A percentile compares a stretch with the other conserved stretches of the same genome.
Evolutionary conservation across 148 eudicot genomes (phyloP).

Genomic region (Chenopodium album): DNA sequence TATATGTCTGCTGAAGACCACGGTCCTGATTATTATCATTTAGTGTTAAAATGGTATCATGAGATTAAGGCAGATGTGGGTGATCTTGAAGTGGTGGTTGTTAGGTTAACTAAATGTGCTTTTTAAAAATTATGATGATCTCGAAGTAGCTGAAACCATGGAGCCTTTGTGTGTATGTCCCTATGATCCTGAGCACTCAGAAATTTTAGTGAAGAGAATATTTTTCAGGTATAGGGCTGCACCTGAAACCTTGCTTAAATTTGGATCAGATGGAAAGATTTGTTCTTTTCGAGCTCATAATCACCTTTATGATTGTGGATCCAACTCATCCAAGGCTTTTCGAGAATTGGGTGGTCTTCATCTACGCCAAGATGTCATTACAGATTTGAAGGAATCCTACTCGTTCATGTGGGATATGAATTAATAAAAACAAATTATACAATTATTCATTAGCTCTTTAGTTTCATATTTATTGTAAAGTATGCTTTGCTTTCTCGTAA

Average conservation of each 20-base stretch:
- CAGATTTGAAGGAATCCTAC: too few species aligned
- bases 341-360: not conserved
- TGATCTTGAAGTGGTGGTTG: conserved; percentile 1
- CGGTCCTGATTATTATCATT: not conserved
- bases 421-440: too few species aligned
- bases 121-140: not conserved
- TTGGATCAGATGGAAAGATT: not conserved
- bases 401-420: too few species aligned
- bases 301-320: not conserved
- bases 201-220: not conserved
- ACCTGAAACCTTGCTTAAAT: not conserved
- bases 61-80: not conserved
- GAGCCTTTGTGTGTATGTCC: not conserved
- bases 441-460: too few species aligned
- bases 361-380: not conserved
- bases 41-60: not conserved
- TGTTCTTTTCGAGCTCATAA: not conserved
- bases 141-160: too few species aligned
- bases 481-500: too few species aligned
- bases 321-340: not conserved
- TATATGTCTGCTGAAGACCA: not conserved
- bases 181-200: not conserved
- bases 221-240: not conserved
- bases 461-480: too few species aligned
- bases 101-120: not conserved